These are phyloP conservation scores for Umbelopsis ramanniana DNA, from an alignment of 192 early-diverging fungal species.

Conservation along the genomic window DNA sequence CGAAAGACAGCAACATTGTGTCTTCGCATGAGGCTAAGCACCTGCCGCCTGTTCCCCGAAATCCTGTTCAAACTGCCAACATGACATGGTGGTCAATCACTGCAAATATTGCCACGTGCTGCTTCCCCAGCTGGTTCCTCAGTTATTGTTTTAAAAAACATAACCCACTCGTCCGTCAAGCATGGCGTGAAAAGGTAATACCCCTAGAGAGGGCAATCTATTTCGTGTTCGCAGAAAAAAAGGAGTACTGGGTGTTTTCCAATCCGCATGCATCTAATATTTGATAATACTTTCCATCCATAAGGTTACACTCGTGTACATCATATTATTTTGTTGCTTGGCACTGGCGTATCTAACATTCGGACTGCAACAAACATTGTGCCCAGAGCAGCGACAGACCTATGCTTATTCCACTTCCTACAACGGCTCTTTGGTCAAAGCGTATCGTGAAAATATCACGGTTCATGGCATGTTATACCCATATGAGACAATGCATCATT, in stretches of 20 bases:
- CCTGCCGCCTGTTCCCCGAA: constrained; percentile 18
- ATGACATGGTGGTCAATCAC: constrained; percentile 50
- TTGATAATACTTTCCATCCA: neutral
- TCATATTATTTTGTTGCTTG: constrained; percentile 45
- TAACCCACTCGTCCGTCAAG: constrained; percentile 46
- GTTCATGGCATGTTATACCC: constrained; percentile 40
- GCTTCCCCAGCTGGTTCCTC: constrained; percentile 45
- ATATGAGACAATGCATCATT: constrained; percentile 30
- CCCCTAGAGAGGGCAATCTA: neutral
- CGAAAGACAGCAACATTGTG: constrained; percentile 18
- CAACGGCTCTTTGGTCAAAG: constrained; percentile 18
- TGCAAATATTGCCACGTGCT: constrained; percentile 50
- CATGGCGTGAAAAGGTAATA: constrained; percentile 60
- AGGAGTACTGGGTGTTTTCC: neutral
- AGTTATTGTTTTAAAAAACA: constrained; percentile 48
- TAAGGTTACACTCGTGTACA: constrained; percentile 48
- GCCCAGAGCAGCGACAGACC: constrained; percentile 25
- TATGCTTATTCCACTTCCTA: constrained; percentile 22
- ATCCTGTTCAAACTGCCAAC: constrained; percentile 33
- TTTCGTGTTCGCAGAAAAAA: neutral
- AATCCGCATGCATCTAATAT: neutral
- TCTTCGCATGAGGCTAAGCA: constrained; percentile 29
- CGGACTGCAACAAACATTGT: constrained; percentile 43
- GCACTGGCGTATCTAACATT: constrained; percentile 53
- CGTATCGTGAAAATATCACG: constrained; percentile 26